Conservation (phyloP, 2,329 filamentous ascomycete genomes). For the Penicillium frequentans region DNA sequence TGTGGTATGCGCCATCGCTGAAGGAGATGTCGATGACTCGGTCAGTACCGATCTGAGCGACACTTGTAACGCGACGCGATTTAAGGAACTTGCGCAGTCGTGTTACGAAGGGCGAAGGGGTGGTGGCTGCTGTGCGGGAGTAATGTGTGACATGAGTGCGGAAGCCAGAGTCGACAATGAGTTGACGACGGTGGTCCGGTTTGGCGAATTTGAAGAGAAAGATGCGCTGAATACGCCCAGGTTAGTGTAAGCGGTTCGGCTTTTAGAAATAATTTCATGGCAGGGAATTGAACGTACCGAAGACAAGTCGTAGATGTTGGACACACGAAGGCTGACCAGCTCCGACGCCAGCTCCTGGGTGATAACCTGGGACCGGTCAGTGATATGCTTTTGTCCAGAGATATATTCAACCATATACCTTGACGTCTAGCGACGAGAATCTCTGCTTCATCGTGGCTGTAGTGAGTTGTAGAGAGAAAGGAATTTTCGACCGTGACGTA, state of each 20-base stretch:
- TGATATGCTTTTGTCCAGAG: neutral
- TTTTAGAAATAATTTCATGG: neutral
- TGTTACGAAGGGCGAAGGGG: constrained; percentile 81
- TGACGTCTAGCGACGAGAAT: constrained; percentile 59
- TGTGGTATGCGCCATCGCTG: constrained; percentile 81
- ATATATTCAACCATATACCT: constrained; percentile 38
- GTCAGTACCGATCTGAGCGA: constrained; percentile 88
- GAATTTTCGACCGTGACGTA: constrained; percentile 37
- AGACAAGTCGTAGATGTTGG: constrained; percentile 95
- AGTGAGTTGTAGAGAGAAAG: constrained; percentile 16
- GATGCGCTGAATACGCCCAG: constrained; percentile 62
- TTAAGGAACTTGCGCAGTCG: constrained; percentile 85
- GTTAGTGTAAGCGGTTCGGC: neutral
- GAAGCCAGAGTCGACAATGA: constrained; percentile 93
- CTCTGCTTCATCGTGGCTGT: constrained; percentile 55
- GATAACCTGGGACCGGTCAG: constrained; percentile 67
- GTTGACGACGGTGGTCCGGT: constrained; percentile 81
- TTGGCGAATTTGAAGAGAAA: constrained; percentile 94
- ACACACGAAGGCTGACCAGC: constrained; percentile 75
- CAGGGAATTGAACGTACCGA: constrained; percentile 51
- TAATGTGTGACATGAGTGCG: constrained; percentile 93
- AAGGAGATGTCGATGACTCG: constrained; percentile 90
- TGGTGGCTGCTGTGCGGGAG: constrained; percentile 78
- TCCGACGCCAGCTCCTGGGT: constrained; percentile 83
- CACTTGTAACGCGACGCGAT: constrained; percentile 76